Evolutionary conservation across 208 protist species (phyloP), one percentile per base, ranked within the genome.

Genomic region (Entamoeba histolytica): DNA sequence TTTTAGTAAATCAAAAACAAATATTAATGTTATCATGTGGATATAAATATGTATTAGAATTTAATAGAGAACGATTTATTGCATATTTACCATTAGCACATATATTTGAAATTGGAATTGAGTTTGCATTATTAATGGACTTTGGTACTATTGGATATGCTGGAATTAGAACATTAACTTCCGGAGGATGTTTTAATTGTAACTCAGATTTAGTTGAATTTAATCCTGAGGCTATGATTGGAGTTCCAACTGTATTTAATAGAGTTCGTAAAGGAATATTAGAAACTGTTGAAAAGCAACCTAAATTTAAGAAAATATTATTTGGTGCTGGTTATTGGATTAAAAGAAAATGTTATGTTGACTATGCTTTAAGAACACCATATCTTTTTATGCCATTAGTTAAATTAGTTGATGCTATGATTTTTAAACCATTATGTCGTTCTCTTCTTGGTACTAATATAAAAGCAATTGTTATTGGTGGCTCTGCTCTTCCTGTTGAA

Each of bases 391-490:
- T 6, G 12, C 47, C 87, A 28, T 28, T 92, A 15, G 44, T 50
- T 49, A 49, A 7, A 14, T 10, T 49, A 23, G 17, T 49, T 14
- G 4, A 50, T 49, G 17, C 49, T 5, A 93, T 92, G 0, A 15
- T 94, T 31, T 49, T 95, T 44, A 73, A 91, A 49, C n/a, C 4
- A 23, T 49, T 91, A 44, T 3, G 35, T 28, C 0, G 0, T 10
- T 23, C 7, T 14, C 19, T 92, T 4, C n/a, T 95, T 15, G 94
- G 94, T 4, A 52, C 35, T 19, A 52, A 57, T 4, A 23, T 44
- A n/a, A 51, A 47, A 87, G 19, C 49, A 0, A 57, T 93, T 28
- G n/a, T 95, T 28, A 92, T 93, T 57, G 94, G 94, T 10, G 93
- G 92, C 49, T 92, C 94, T 49, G 92, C 94, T 31, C 51, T 95